Base-by-base conservation (phyloP, 129 eudicot genomes). In the Escallonia herrerae region DNA sequence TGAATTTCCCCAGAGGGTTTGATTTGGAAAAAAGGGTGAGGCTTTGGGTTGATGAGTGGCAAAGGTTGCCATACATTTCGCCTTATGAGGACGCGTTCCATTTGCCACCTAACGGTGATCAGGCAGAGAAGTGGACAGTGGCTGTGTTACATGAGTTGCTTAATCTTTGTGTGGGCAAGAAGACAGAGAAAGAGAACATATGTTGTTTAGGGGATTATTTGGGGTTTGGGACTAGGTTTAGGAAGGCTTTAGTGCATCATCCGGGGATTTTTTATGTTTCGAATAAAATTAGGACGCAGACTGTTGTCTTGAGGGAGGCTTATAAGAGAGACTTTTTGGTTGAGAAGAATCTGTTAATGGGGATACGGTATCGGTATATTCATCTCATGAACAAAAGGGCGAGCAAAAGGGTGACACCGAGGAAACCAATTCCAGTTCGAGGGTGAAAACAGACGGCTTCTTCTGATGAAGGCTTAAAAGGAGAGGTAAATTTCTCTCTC, bases 81-180 rank as follows among this genome's bases (percentile, higher is more conserved):
- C 97, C 97, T 7, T 91, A 93, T 60, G 98, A 88, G 81, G 83
- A 88, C 72, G 98, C 95, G 14, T 93, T 82, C 70, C 90, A 85
- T 74, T 64, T 93, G 79, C 66, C 87, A 0, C 91, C 96, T 5
- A 73, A 75, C 43, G 64, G 95, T 48, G 96, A 93, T 80, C 96
- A 83, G 51, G 91, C 95, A 3, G 98, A 93, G 78, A 93, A 86
- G 65, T 93, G 89, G 86, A 75, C 86, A 15, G 96, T 88, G 62
- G 89, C 82, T 4, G 85, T 88, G 66, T 56, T 93, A 15, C 98
- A 93, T 70, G 98, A 93, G 78, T 55, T 91, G 78, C 61, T 91
- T 64, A 58, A 79, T 68, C 86, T 91, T 80, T 15, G 83, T 47
- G 68, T 87, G 66, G 76, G 91, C 4, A 91, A 87, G 78, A 91